Evolutionary conservation across 257 asterid genomes (phyloP).

Genomic region (Rubia yunnanensis): DNA sequence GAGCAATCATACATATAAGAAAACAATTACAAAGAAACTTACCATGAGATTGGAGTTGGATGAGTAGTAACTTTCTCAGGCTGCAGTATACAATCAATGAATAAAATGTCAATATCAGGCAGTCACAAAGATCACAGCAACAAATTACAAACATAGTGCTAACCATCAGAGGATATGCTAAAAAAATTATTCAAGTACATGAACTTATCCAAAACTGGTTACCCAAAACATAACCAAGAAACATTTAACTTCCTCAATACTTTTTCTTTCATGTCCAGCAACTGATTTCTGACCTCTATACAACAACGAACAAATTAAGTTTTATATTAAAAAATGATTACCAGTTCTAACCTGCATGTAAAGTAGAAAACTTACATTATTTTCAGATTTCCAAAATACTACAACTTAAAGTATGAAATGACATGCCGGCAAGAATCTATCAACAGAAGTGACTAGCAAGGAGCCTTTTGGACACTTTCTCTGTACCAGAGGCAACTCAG

Average conservation of each 20-base stretch:
- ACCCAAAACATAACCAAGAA: background rate
- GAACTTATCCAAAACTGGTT: background rate
- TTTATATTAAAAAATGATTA: background rate
- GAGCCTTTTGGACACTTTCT: background rate
- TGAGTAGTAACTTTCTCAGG: slow-evolving; percentile 58
- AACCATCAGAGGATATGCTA: background rate
- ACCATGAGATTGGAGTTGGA: slow-evolving; percentile 86
- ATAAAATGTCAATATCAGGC: slow-evolving; percentile 8
- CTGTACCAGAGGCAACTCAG: too few species aligned
- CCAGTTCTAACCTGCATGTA: background rate
- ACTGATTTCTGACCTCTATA: background rate
- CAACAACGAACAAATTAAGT: background rate
- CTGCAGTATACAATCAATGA: slow-evolving; percentile 41
- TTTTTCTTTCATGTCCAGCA: background rate
- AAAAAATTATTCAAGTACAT: background rate
- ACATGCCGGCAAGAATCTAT: background rate
- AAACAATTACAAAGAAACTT: slow-evolving; percentile 16
- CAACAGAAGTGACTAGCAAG: background rate
- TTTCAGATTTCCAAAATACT: background rate
- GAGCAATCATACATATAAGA: background rate
- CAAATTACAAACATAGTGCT: background rate
- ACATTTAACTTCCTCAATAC: background rate
- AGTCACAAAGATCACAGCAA: slow-evolving; percentile 2
- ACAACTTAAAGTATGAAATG: background rate
- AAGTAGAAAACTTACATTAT: background rate